phyloP scores from a whole-genome alignment of 2,329 filamentous ascomycete genomes.

The Stagonosporopsis vannaccii region DNA sequence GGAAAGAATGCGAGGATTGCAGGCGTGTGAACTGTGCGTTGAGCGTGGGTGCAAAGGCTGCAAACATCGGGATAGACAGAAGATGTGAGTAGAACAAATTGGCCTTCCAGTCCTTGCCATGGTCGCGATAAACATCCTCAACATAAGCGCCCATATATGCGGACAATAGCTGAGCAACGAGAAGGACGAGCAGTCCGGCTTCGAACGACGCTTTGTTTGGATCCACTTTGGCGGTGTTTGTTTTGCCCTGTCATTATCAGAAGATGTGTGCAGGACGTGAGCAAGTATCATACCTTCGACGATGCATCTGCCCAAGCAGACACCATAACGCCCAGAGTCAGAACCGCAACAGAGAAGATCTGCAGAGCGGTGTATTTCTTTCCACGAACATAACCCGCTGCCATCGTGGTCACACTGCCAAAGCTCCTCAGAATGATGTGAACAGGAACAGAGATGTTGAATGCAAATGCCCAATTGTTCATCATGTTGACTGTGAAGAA shows the following conservation, averaged over 20 bases:
- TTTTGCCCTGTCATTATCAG: slow-evolving; percentile 50
- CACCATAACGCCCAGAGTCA: slow-evolving; percentile 85
- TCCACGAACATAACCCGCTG: slow-evolving; percentile 85
- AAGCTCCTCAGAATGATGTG: slow-evolving; percentile 97
- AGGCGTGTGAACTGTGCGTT: slow-evolving; percentile 69
- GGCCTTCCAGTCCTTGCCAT: slow-evolving; percentile 92
- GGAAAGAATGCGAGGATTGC: slow-evolving; percentile 68
- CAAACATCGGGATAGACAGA: slow-evolving; percentile 77
- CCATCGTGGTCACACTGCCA: slow-evolving; percentile 93
- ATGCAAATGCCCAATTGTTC: slow-evolving; percentile 98
- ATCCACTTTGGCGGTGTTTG: slow-evolving; percentile 50
- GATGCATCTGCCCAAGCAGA: slow-evolving; percentile 90
- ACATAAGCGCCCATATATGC: slow-evolving; percentile 96
- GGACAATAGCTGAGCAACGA: slow-evolving; percentile 86
- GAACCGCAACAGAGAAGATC: slow-evolving; percentile 77
- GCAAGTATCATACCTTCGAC: slow-evolving; percentile 69
- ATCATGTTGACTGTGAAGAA: slow-evolving; percentile 95
- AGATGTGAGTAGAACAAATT: slow-evolving; percentile 93
- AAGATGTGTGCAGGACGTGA: not conserved
- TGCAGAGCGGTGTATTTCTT: slow-evolving; percentile 85
- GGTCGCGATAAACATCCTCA: slow-evolving; percentile 83
- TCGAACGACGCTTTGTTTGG: slow-evolving; percentile 59
- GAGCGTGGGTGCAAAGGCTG: slow-evolving; percentile 74
- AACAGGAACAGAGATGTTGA: slow-evolving; percentile 93
- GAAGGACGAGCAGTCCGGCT: slow-evolving; percentile 80